A percentile compares a stretch with the other conserved stretches of the same genome.
These are phyloP conservation scores for Colletotrichum tabaci DNA, from an alignment of 2,329 filamentous ascomycete species.

Conservation along the genomic window DNA sequence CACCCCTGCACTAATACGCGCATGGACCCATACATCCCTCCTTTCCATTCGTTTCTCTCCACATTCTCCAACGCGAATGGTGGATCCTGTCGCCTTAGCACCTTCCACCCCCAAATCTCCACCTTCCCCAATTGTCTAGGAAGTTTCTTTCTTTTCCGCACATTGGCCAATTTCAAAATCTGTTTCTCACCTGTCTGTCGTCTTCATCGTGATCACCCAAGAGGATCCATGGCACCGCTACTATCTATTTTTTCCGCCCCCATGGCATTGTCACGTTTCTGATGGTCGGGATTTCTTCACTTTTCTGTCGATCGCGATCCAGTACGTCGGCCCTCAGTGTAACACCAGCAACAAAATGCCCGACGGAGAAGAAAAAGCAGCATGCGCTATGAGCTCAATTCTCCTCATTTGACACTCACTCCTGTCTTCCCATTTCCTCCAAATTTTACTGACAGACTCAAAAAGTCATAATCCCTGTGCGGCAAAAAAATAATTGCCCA, in stretches of 20 bases:
- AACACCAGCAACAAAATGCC: neutral
- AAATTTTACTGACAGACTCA: neutral
- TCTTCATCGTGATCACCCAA: neutral
- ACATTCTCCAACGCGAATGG: conserved; percentile 36
- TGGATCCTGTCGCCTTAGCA: conserved; percentile 34
- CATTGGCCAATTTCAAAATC: neutral
- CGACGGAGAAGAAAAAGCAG: neutral
- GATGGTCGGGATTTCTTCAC: neutral
- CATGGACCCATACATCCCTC: conserved; percentile 20
- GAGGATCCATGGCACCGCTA: neutral
- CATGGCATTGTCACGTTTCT: conserved; percentile 8
- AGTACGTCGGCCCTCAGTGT: neutral
- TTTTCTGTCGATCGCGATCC: conserved; percentile 23
- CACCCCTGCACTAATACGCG: neutral
- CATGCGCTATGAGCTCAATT: neutral
- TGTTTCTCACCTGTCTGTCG: too few species aligned
- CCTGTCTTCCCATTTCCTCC: neutral
- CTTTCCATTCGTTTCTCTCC: conserved; percentile 21
- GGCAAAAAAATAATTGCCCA: neutral
- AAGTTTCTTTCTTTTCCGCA: neutral
- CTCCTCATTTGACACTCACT: neutral
- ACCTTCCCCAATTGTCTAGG: conserved; percentile 31
- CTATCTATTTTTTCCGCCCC: neutral
- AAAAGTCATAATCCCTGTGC: neutral
- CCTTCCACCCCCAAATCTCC: conserved; percentile 32